phyloP scores from a whole-genome alignment of 2,329 filamentous ascomycete genomes.

The Diaporthe australafricana region DNA sequence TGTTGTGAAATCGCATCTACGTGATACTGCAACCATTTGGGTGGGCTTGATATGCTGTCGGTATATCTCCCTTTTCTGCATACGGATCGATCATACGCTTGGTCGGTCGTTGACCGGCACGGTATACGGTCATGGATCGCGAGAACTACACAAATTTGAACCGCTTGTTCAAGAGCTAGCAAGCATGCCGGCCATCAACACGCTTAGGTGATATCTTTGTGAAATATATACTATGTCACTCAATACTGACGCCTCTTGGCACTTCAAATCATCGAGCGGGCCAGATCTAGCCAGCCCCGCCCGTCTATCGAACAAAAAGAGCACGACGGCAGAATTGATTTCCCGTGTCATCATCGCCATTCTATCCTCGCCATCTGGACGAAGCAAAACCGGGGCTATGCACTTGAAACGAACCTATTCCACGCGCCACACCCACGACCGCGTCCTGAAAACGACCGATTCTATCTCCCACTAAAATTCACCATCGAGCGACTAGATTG shows the following conservation, averaged over 20 bases:
- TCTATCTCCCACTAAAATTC: constrained; percentile 20
- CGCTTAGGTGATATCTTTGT: constrained; percentile 7
- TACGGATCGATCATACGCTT: not conserved
- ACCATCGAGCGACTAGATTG: not conserved
- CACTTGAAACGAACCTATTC: constrained; percentile 19
- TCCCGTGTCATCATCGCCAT: not conserved
- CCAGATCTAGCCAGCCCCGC: not conserved
- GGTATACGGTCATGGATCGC: no score
- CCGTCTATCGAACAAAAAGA: constrained; percentile 24
- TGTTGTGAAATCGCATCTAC: no score
- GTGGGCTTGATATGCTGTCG: not conserved
- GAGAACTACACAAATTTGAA: no score
- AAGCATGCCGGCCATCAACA: no score
- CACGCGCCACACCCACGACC: not conserved
- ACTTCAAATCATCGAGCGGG: constrained; percentile 18
- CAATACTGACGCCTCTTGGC: constrained; percentile 19
- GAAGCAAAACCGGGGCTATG: constrained; percentile 34
- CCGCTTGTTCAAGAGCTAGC: not conserved
- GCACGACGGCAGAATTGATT: not conserved
- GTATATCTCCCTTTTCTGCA: not conserved
- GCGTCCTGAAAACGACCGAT: not conserved
- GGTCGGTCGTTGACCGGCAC: not conserved
- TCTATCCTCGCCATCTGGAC: constrained; percentile 22
- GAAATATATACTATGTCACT: constrained; percentile 19
- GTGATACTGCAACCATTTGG: no score